Evolutionary conservation across 2,329 filamentous ascomycete species (phyloP), one percentile per base, ranked within the genome.

Genomic region (Stemphylium vesicarium): DNA sequence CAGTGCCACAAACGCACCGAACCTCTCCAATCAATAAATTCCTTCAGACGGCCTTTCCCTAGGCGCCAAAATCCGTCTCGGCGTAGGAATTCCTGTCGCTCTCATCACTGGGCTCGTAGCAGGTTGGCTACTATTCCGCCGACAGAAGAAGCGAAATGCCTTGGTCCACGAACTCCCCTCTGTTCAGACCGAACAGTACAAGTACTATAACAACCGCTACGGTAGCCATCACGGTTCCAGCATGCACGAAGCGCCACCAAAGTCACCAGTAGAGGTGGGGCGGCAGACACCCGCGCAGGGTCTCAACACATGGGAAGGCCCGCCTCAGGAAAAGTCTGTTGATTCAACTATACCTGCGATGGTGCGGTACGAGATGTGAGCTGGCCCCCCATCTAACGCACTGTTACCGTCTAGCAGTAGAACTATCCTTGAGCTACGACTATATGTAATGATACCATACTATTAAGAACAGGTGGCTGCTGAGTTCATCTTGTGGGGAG

Each of bases 241-340:
- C 15, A 12, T 53, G 32, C 20, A 42, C 33, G 50, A 53, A 26
- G 50, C 43, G 10, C 50, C 50, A 11, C 20, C 22, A n/a, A 48
- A 24, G 31, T 53, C 50, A 16, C 50, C 50, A 18, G 38, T 37
- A 12, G 50, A 53, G 15, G 15, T 46, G 26, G 26, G n/a, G 20
- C 20, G 20, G 6, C 40, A 43, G 6, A 24, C 18, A 13, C 22
- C 18, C 20, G 20, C 20, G 10, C 38, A 24, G 10, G 40, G 40
- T 10, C 20, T 20, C 26, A 22, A 43, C 8, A 20, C 15, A 22
- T 33, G 26, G 40, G 15, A 5, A 33, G 15, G 29, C 26, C 2
- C 9, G 12, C 15, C 40, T 12, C 40, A 33, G 16, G n/a, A 20
- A 32, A 33, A 43, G 13, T 8, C 40, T 20, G 10, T 9, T 15